Evolutionary conservation across 2,329 filamentous ascomycete species (phyloP), one percentile per base, ranked within the genome.

Genomic region (Alternaria solani): DNA sequence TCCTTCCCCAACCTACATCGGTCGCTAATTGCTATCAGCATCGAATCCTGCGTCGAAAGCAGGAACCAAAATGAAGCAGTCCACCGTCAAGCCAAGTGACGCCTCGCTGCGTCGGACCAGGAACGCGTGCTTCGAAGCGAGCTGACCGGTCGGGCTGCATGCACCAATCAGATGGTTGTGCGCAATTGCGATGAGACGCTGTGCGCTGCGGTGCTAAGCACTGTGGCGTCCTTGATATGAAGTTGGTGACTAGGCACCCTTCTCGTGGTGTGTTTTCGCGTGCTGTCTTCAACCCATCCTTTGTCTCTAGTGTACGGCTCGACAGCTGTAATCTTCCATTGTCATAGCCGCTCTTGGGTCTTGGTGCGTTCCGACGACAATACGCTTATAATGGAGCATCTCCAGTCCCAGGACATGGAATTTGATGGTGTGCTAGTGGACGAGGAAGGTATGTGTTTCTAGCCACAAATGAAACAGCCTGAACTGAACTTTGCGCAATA

Each of bases 141-240:
- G 28, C 59, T 59, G 49, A 59, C 59, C 44, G 59, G 59, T 41
- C 28, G 28, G 18, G 28, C 44, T 16, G 3, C 34, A 26, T 47
- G 44, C 49, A 30, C 59, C 30, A 62, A 62, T 59, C 34, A 62
- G 7, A 48, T 42, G 44, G 26, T 56, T 55, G 41, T 62, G 56
- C 42, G 59, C 59, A 62, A 28, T 48, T 62, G 59, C 49, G 59
- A 55, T 48, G 12, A 38, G 49, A 39, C 59, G 32, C 44, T 28
- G 49, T 51, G 51, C 55, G 51, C 36, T 43, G 28, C n/a, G 41
- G 36, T 23, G 9, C 47, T 44, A 20, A 28, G 28, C 7, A 4
- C 26, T 49, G 14, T 20, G 7, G 48, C 48, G 11, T 34, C 38
- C n/a, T 38, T n/a, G 16, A 18, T 9, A 43, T 42, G 53, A n/a